Base-by-base conservation (phyloP, 2,329 filamentous ascomycete genomes). In the Xylariaceae sp. region DNA sequence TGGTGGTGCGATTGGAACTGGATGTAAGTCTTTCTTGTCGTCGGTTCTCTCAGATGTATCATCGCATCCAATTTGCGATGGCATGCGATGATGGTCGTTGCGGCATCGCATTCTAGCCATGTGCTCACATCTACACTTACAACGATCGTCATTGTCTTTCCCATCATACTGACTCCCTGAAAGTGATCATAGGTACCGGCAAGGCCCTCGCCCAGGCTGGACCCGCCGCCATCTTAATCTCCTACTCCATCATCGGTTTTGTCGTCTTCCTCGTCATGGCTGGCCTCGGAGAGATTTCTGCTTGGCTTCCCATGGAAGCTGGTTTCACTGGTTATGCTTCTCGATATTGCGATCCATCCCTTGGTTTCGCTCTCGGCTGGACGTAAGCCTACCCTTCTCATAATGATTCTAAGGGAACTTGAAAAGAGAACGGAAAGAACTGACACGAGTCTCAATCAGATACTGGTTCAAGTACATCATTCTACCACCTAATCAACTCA, bases 191-290 rank as follows among this genome's bases (percentile, higher is more conserved):
- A 67, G 88, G 88, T 63, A 86, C 83, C 45, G 81, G 81, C 60
- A 80, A 79, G 70, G 79, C 79, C 2, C 76, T 82, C 34, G 79
- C 78, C 18, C 76, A 80, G 65, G 78, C 78, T 53, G 80, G 80
- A 0, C 88, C 88, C 53, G 88, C 77, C 17, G 84, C 87, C 8
- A 84, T 90, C 71, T 79, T 90, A 66, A 87, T 91, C 71, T 86
- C 86, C 8, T 91, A 90, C 75, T 79, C 82, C 44, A 72, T 88
- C 62, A 82, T 90, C 65, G 88, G 88, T 65, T 74, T 87, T 51
- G 74, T 94, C 61, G 90, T 93, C 65, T 94, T 86, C 73, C 76
- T 91, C 48, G 89, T 94, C 66, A 92, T 94, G 88, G 86, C 86
- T 59, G 87, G 84, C 58, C 83, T 94, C 3, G 90, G 89, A 63